Conservation (phyloP, 2,329 filamentous ascomycete genomes). For the Nectriaceae sp. region DNA sequence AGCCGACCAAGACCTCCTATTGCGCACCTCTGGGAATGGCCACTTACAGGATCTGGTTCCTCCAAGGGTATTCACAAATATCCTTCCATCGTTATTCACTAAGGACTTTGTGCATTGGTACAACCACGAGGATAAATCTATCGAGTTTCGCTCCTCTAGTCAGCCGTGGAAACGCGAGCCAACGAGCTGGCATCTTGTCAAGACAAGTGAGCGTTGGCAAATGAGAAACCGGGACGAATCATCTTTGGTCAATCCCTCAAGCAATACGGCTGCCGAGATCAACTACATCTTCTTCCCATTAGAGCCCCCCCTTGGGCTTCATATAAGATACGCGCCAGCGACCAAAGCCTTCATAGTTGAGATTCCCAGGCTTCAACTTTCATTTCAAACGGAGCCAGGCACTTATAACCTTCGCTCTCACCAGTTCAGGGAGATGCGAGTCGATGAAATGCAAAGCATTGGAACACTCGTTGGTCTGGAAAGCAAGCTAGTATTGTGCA, state of each 20-base stretch:
- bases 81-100: constrained; percentile 40
- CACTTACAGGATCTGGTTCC: constrained; percentile 36
- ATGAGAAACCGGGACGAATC: constrained; percentile 44
- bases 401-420: constrained; percentile 40
- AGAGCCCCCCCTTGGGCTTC: constrained; percentile 26
- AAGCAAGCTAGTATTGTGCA: constrained; percentile 49
- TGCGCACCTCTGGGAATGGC: constrained; percentile 27
- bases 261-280: not conserved
- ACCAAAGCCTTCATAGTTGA: not conserved
- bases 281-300: not conserved
- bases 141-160: constrained; percentile 35
- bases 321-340: not conserved
- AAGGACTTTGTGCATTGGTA: constrained; percentile 50
- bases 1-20: constrained; percentile 30
- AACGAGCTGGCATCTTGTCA: constrained; percentile 21
- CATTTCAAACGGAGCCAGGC: constrained; percentile 42
- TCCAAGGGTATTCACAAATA: constrained; percentile 19
- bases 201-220: constrained; percentile 20
- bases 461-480: constrained; percentile 50
- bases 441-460: constrained; percentile 49
- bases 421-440: constrained; percentile 50
- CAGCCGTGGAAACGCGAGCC: constrained; percentile 27
- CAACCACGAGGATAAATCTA: constrained; percentile 19
- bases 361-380: constrained; percentile 46
- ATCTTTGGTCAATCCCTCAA: constrained; percentile 32